Base-by-base conservation (phyloP, 441 rosid species). In the Populus hybrid region DNA sequence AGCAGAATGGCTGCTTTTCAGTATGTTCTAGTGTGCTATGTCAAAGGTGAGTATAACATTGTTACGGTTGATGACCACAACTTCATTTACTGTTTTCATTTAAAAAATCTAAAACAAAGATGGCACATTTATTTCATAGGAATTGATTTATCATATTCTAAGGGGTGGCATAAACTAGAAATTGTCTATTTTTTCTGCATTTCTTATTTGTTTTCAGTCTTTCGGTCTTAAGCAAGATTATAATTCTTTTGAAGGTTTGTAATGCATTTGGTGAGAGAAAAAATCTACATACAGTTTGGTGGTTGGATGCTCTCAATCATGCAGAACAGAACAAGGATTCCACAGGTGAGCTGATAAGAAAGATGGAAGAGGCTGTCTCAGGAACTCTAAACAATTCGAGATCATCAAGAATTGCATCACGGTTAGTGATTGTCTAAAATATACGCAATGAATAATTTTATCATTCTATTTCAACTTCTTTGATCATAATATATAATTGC, bases 251-350 rank as follows among this genome's bases (percentile, higher is more conserved):
- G 71, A 83, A 95, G 99, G 98, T 92, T 86, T 83, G 82, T 75
- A 83, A 87, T 81, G 88, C 88, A 73, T 80, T 85, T 69, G 76
- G 83, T 59, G 84, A 85, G 32, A 77, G 81, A 76, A 85, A 87
- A 80, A 79, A 86, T 80, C 88, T 88, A 78, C 73, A 77, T 74
- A 82, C 85, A 42, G 75, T 80, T 85, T 95, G 99, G 99, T 95
- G 99, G 99, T 84, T 94, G 85, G 93, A 94, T 83, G 93, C 90
- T 71, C 91, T 95, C 77, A 80, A 87, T 84, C 84, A 84, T 81
- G 84, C 88, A 67, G 98, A 92, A 84, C 84, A 84, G 82, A 88
- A 87, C 81, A 84, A 85, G 77, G 98, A 91, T 66, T 83, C 86
- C 67, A 83, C 89, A 64, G 81, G 77, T 42, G 99, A 92, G 83